Percentiles rank a stretch among this genome's conserved stretches.
Conservation (phyloP, 768 basidiomycete species). For the Phlebiopsis gigantea region DNA sequence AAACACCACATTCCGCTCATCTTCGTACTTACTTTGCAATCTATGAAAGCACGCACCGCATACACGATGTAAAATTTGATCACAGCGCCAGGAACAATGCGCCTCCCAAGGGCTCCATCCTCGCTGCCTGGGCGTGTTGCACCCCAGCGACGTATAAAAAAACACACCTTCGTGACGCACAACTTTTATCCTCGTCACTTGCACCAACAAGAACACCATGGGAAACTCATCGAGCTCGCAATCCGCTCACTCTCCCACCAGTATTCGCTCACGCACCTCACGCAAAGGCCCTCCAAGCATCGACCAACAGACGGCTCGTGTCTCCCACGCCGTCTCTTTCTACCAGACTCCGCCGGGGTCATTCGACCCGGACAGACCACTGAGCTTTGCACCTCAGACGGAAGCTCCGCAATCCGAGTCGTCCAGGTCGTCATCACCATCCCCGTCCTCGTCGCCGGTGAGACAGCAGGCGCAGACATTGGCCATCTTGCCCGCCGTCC, state of each 20-base stretch:
- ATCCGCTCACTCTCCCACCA: background rate
- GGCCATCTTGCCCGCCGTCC: background rate
- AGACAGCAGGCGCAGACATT: background rate
- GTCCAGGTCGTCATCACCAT: background rate
- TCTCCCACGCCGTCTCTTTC: slow-evolving; percentile 7
- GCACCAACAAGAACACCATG: slow-evolving; percentile 2
- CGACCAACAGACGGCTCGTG: background rate
- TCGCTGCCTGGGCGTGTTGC: background rate
- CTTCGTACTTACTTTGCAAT: background rate
- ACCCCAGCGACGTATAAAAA: background rate
- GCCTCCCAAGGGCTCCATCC: background rate
- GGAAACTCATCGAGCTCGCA: slow-evolving; percentile 5
- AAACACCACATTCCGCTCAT: background rate
- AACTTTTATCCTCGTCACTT: background rate
- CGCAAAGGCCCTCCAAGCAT: background rate
- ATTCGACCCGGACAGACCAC: background rate
- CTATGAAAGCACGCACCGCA: background rate
- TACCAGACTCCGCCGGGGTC: slow-evolving; percentile 9
- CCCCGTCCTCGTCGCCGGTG: background rate
- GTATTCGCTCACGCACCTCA: background rate
- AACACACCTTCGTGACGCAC: background rate
- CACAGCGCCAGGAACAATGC: background rate
- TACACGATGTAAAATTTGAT: background rate
- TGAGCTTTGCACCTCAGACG: background rate
- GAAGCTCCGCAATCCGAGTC: background rate